Evolutionary conservation across 1,284 basidiomycete species (phyloP).

Genomic region (Malassezia yamatoensis): DNA sequence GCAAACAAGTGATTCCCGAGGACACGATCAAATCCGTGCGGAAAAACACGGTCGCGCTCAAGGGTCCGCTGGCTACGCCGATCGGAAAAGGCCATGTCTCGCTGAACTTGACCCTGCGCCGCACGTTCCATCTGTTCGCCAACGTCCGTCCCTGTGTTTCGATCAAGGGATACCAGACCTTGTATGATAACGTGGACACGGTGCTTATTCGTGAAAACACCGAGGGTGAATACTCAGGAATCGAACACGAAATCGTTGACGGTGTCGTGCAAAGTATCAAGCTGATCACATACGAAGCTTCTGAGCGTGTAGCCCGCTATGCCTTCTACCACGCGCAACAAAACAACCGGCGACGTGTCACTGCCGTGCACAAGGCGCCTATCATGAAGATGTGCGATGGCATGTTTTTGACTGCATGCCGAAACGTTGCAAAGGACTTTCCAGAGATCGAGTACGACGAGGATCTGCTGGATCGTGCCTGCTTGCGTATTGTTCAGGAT

Average conservation of each 20-base stretch:
- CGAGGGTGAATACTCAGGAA: slow-evolving; percentile 98
- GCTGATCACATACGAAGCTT: slow-evolving; percentile 97
- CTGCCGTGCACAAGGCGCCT: slow-evolving; percentile 98
- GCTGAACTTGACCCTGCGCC: slow-evolving; percentile 86
- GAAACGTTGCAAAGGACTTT: slow-evolving; percentile 91
- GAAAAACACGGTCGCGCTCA: slow-evolving; percentile 94
- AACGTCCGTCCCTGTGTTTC: slow-evolving; percentile 95
- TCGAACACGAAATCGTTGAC: slow-evolving; percentile 94
- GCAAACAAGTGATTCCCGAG: slow-evolving; percentile 94
- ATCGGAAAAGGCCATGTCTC: slow-evolving; percentile 99
- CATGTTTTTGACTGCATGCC: slow-evolving; percentile 97
- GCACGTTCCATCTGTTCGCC: slow-evolving; percentile 96
- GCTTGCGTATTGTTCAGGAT: slow-evolving; percentile 71
- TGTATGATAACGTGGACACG: slow-evolving; percentile 95
- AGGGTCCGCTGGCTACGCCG: slow-evolving; percentile 60
- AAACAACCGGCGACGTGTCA: slow-evolving; percentile 79
- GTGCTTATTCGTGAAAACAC: slow-evolving; percentile 99
- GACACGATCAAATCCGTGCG: slow-evolving; percentile 80
- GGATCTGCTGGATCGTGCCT: slow-evolving; percentile 91
- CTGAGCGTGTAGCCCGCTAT: slow-evolving; percentile 94
- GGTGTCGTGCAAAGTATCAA: slow-evolving; percentile 99
- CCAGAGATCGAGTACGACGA: slow-evolving; percentile 89
- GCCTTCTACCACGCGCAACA: slow-evolving; percentile 94
- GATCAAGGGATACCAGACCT: slow-evolving; percentile 92
- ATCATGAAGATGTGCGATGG: slow-evolving; percentile 99